These are phyloP conservation scores for Aegle marmelos DNA, from an alignment of 345 rosid genomes.

Conservation along the genomic window DNA sequence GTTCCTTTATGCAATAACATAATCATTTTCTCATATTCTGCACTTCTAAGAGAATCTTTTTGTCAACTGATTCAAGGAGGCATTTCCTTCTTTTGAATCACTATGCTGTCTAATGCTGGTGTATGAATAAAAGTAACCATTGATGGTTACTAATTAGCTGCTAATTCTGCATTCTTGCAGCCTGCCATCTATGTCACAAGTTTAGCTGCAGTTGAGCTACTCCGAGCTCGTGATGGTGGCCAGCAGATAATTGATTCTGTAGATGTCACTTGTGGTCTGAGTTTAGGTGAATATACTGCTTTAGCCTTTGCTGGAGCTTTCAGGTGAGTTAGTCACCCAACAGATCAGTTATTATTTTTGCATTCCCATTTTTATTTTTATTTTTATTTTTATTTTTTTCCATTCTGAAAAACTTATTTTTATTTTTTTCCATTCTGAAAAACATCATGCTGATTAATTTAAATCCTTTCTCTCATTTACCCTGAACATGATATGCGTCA, in stretches of 20 bases:
- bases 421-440: not conserved
- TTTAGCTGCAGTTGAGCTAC: constrained; percentile 92
- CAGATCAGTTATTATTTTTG: not conserved
- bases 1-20: constrained; percentile 24
- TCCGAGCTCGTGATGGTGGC: constrained; percentile 84
- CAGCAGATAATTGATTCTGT: constrained; percentile 82
- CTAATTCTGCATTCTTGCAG: constrained; percentile 39
- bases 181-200: constrained; percentile 99
- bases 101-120: not conserved
- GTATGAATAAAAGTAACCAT: not conserved
- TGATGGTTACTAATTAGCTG: not conserved
- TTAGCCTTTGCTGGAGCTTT: constrained; percentile 94
- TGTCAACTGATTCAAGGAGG: not conserved
- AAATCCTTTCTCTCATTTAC: not conserved
- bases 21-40: not conserved
- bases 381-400: too few relatives aligned
- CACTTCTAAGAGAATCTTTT: not conserved
- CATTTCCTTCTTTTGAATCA: not conserved
- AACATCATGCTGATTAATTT: not conserved
- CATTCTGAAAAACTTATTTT: not conserved
- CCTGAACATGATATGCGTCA: not conserved
- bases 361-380: not conserved
- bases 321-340: constrained; percentile 45
- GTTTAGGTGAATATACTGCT: constrained; percentile 98
- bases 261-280: constrained; percentile 95